These are phyloP conservation scores for Neonectria hederae DNA, from an alignment of 2,329 filamentous ascomycete genomes.

Conservation along the genomic window DNA sequence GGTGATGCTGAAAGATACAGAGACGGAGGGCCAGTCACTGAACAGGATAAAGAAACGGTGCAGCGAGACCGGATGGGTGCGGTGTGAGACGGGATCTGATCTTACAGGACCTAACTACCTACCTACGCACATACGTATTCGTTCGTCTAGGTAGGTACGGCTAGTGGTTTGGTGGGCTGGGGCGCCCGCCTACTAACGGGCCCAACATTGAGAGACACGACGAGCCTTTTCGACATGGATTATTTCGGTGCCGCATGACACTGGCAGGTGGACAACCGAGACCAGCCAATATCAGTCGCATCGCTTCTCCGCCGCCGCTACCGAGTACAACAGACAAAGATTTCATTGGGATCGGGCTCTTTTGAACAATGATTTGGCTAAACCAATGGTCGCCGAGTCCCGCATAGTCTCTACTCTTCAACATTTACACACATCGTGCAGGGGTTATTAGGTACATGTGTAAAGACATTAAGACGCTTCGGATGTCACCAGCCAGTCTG, in stretches of 20 bases:
- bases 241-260: constrained; percentile 14
- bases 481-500: background rate
- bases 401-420: background rate
- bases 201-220: constrained; percentile 21
- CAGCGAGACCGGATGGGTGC: background rate
- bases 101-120: background rate
- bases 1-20: background rate
- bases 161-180: background rate
- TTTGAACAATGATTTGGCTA: background rate
- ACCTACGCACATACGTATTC: no score
- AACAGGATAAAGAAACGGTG: background rate
- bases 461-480: background rate
- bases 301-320: background rate
- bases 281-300: constrained; percentile 11
- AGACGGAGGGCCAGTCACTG: background rate
- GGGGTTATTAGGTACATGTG: no score
- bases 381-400: background rate
- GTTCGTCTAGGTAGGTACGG: background rate
- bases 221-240: constrained; percentile 19
- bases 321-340: background rate
- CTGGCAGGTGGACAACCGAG: constrained; percentile 19
- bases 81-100: background rate
- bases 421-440: background rate
- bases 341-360: background rate
- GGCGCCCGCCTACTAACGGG: constrained; percentile 1